phyloP scores from a whole-genome alignment of 306 rosid genomes.

The Lagenaria siceraria region DNA sequence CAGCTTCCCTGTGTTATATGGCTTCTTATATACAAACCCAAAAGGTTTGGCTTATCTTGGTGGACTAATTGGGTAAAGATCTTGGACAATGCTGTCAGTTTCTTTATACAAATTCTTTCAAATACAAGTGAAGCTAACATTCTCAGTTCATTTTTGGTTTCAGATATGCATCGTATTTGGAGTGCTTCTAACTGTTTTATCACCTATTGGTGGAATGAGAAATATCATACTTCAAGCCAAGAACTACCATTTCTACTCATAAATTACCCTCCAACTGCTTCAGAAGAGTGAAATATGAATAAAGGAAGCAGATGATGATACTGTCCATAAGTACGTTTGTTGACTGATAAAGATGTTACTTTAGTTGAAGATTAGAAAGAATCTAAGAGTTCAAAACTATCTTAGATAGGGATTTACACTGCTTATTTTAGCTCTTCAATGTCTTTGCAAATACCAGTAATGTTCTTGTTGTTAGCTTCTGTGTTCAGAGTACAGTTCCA shows the following conservation, averaged over 20 bases:
- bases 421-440: neutral
- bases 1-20: conserved; percentile 92
- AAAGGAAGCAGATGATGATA: neutral
- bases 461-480: neutral
- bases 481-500: neutral
- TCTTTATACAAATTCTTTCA: neutral
- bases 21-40: conserved; percentile 74
- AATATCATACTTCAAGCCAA: conserved; percentile 45
- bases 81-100: neutral
- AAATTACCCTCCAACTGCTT: neutral
- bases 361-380: neutral
- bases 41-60: conserved; percentile 60
- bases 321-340: neutral
- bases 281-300: neutral
- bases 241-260: conserved; percentile 47
- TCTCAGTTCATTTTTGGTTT: conserved; percentile 1
- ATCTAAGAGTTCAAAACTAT: neutral
- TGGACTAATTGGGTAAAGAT: conserved; percentile 55
- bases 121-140: neutral
- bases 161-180: conserved; percentile 72
- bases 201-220: conserved; percentile 82
- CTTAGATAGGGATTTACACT: neutral
- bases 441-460: neutral
- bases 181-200: conserved; percentile 35
- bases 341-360: neutral